These are phyloP conservation scores for Acer saccharum DNA, from an alignment of 345 rosid species.

Conservation along the genomic window DNA sequence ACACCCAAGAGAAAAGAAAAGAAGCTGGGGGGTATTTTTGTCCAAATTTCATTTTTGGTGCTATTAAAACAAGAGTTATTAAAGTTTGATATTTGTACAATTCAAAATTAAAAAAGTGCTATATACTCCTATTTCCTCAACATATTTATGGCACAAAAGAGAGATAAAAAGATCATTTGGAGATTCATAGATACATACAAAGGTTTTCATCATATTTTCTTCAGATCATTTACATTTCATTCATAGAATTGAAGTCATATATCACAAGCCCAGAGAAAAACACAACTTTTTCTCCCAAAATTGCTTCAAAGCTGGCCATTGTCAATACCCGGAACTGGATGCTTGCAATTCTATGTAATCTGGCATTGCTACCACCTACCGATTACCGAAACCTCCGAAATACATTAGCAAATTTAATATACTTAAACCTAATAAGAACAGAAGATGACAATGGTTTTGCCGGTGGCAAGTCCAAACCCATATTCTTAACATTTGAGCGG, in stretches of 20 bases:
- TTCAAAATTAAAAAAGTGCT: no score
- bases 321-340: not conserved
- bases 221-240: constrained; percentile 5
- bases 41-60: no score
- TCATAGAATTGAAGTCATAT: not conserved
- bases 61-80: no score
- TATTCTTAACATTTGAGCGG: not conserved
- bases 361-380: no score
- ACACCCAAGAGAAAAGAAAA: no score
- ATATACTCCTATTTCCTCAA: no score
- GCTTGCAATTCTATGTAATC: not conserved
- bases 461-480: not conserved
- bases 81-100: no score
- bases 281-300: not conserved
- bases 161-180: no score
- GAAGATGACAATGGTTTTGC: not conserved
- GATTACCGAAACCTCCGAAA: not conserved
- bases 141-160: no score
- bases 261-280: not conserved
- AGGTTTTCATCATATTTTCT: not conserved
- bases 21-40: no score
- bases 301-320: not conserved
- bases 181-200: no score
- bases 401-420: not conserved
- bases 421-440: not conserved